Conservation (phyloP, 441 rosid genomes). For the Capsella rubella region DNA sequence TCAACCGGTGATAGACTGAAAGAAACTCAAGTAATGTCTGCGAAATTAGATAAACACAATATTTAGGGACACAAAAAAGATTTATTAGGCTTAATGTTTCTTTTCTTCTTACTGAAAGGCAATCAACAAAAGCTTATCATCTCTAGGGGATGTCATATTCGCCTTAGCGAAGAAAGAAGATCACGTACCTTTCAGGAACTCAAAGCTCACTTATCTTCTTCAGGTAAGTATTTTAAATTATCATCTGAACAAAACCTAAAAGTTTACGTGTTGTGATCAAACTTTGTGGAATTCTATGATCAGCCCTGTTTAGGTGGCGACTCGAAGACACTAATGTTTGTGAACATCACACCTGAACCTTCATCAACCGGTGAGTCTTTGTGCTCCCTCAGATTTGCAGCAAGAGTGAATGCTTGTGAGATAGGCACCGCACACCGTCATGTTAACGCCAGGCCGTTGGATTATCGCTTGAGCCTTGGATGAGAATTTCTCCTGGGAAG, state of each 20-base stretch:
- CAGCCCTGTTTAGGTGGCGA: slow-evolving; percentile 98
- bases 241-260: slow-evolving; percentile 3
- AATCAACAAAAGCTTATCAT: slow-evolving; percentile 92
- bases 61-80: background rate
- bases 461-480: slow-evolving; percentile 67
- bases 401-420: slow-evolving; percentile 96
- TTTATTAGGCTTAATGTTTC: slow-evolving; percentile 9
- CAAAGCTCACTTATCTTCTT: slow-evolving; percentile 94
- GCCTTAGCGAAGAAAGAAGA: slow-evolving; percentile 94
- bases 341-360: slow-evolving; percentile 84
- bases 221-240: slow-evolving; percentile 59
- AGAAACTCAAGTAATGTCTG: slow-evolving; percentile 54
- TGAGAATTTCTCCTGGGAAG: slow-evolving; percentile 22
- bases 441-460: slow-evolving; percentile 52
- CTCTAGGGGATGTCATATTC: slow-evolving; percentile 88
- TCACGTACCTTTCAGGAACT: slow-evolving; percentile 95
- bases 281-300: slow-evolving; percentile 26
- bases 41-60: background rate
- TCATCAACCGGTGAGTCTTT: slow-evolving; percentile 85
- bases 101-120: slow-evolving; percentile 54
- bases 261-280: slow-evolving; percentile 9
- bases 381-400: slow-evolving; percentile 93
- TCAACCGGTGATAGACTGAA: slow-evolving; percentile 57
- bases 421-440: slow-evolving; percentile 91
- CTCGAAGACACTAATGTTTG: slow-evolving; percentile 95